Evolutionary conservation across 179 eudicot species (phyloP).

Genomic region (Amaranthus tricolor): DNA sequence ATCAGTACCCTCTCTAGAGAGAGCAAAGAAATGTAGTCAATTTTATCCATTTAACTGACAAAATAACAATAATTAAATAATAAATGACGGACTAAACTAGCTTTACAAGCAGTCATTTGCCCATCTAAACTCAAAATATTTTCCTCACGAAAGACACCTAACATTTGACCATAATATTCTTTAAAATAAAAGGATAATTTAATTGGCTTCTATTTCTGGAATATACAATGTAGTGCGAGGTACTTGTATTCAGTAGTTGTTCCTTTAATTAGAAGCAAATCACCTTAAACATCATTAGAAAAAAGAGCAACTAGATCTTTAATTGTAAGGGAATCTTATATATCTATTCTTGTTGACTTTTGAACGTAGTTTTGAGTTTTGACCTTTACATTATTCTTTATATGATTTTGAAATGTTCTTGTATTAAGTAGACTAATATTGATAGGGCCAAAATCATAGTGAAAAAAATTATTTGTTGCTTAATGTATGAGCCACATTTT

Average conservation of each 20-base stretch:
- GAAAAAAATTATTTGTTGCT: too few relatives aligned
- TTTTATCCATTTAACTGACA: too few relatives aligned
- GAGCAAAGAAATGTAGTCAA: too few relatives aligned
- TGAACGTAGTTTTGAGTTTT: background rate
- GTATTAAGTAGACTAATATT: too few relatives aligned
- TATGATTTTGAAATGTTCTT: too few relatives aligned
- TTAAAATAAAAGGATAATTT: background rate
- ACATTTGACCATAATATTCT: background rate
- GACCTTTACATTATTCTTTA: background rate
- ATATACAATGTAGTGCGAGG: background rate
- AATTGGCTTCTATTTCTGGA: conserved; percentile 1
- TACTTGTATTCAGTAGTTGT: conserved; percentile 1
- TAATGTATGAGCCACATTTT: too few relatives aligned
- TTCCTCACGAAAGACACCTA: conserved; percentile 1
- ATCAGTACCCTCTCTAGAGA: too few relatives aligned
- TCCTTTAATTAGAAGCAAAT: conserved; percentile 9
- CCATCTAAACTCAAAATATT: background rate
- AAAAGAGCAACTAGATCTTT: conserved; percentile 11
- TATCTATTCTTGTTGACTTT: conserved; percentile 2
- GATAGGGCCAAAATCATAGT: too few relatives aligned
- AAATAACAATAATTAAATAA: background rate
- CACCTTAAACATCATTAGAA: background rate
- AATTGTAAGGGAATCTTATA: background rate
- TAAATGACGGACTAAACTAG: background rate
- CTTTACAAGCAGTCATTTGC: background rate